Base-by-base conservation (phyloP, 805 yeast species). In the Huiozyma naganishii region DNA sequence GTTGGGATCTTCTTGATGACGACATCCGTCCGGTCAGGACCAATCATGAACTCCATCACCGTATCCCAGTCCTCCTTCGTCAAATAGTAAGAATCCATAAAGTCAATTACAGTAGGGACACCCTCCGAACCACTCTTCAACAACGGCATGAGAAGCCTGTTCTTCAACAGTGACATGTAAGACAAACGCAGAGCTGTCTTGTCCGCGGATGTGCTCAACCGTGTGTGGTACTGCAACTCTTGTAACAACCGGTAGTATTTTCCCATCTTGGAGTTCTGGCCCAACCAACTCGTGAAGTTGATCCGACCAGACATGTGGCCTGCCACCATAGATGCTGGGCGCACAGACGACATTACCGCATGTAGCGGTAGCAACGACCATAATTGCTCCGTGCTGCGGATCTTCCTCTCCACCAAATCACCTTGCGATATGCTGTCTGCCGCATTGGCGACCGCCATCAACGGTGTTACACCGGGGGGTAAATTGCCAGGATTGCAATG, bases 331-430 rank as follows among this genome's bases (percentile, higher is more conserved):
- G 77, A 77, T 0, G 86, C 73, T 1, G 97, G 98, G 40, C 76
- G 67, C 9, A 92, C 86, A 0, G 95, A 76, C 1, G 97, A 89
- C 71, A 83, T 69, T 4, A 87, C 73, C 0, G 88, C 97, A 64
- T 87, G 96, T 54, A 87, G 72, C 6, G 97, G 98, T 70, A 92
- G 73, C 47, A 90, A 70, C 48, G 92, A 78, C 97, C 97, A 89
- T 52, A 84, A 85, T 62, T 90, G 97, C 52, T 89, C 95, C 36
- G 90, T 76, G 37, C 95, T 83, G 57, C 95, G 84, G 45, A 92
- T 90, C 59, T 77, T 72, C 28, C 78, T 69, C 57, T 87, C 95
- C 27, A 89, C 82, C 27, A 82, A 60, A 61, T 92, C 97, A 10
- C 88, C 83, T 44, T 74, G 73, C n/a, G 95, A 83, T 39, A 92